These are phyloP conservation scores for Boletus reticuloceps DNA, from an alignment of 768 basidiomycete genomes.

Conservation along the genomic window DNA sequence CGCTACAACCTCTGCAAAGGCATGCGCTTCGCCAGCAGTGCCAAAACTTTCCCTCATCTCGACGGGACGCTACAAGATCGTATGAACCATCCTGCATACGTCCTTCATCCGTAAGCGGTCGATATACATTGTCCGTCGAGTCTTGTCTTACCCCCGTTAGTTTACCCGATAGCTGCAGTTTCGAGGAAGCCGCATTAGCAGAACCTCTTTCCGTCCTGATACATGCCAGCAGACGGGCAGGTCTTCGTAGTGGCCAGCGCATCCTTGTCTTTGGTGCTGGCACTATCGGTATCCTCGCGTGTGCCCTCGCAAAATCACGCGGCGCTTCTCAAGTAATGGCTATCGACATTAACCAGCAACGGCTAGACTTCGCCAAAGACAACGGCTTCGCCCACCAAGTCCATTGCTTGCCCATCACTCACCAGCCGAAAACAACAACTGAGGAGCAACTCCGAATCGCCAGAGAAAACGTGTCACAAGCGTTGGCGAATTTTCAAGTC, in stretches of 20 bases:
- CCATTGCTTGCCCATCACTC: constrained; percentile 57
- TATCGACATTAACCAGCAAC: constrained; percentile 80
- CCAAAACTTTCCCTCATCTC: constrained; percentile 88
- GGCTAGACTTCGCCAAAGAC: constrained; percentile 73
- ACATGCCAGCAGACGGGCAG: constrained; percentile 51
- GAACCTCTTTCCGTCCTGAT: constrained; percentile 94
- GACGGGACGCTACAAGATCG: constrained; percentile 87
- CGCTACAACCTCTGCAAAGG: constrained; percentile 92
- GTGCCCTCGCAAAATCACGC: constrained; percentile 67
- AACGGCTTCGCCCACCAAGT: constrained; percentile 76
- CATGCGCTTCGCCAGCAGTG: constrained; percentile 87
- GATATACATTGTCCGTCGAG: background rate
- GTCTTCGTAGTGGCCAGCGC: constrained; percentile 50
- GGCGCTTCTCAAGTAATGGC: constrained; percentile 75
- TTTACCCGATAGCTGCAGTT: constrained; percentile 71
- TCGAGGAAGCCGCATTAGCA: constrained; percentile 82
- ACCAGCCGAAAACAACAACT: constrained; percentile 49
- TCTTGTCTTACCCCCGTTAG: constrained; percentile 37
- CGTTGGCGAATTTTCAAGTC: constrained; percentile 54
- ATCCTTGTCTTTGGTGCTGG: constrained; percentile 92
- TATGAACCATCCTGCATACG: constrained; percentile 86
- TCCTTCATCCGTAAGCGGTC: constrained; percentile 78
- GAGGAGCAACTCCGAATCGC: constrained; percentile 60
- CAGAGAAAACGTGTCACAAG: constrained; percentile 52
- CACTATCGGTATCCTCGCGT: constrained; percentile 89